These are phyloP conservation scores for Calendula officinalis DNA, from an alignment of 129 eudicot species.

Conservation along the genomic window DNA sequence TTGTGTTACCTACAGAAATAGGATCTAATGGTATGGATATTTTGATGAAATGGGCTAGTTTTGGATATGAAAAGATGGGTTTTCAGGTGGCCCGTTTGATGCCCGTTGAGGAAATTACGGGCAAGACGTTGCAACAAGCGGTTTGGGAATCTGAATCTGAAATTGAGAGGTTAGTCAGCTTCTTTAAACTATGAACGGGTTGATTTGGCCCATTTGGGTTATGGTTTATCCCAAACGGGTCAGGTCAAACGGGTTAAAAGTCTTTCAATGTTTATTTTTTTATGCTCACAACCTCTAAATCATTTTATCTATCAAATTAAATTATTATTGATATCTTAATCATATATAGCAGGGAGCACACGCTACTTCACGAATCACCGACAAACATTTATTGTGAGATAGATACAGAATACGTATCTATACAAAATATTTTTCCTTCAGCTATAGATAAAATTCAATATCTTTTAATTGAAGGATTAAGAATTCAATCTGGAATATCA, in stretches of 20 bases:
- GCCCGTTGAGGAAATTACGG: slow-evolving; percentile 65
- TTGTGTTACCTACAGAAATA: slow-evolving; percentile 56
- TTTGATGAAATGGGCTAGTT: slow-evolving; percentile 49
- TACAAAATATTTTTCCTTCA: slow-evolving; percentile 42
- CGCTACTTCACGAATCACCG: slow-evolving; percentile 14
- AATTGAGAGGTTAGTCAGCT: slow-evolving; percentile 43
- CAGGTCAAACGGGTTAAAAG: neutral
- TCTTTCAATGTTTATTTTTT: neutral
- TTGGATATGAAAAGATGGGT: slow-evolving; percentile 52
- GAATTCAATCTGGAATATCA: slow-evolving; percentile 66
- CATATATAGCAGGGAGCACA: slow-evolving; percentile 23
- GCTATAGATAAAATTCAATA: slow-evolving; percentile 63
- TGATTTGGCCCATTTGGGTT: neutral
- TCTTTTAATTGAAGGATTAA: slow-evolving; percentile 60
- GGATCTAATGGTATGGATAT: slow-evolving; percentile 50
- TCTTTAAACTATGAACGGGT: neutral
- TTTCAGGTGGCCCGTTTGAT: slow-evolving; percentile 42
- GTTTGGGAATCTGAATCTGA: slow-evolving; percentile 37
- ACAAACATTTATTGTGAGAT: slow-evolving; percentile 8
- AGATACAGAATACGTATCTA: slow-evolving; percentile 42
- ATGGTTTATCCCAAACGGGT: neutral
- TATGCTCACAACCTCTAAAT: neutral
- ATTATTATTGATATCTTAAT: neutral
- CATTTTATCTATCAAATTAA: neutral
- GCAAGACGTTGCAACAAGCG: slow-evolving; percentile 54